Conservation (phyloP, 768 basidiomycete genomes). For the Heimioporus sp. region DNA sequence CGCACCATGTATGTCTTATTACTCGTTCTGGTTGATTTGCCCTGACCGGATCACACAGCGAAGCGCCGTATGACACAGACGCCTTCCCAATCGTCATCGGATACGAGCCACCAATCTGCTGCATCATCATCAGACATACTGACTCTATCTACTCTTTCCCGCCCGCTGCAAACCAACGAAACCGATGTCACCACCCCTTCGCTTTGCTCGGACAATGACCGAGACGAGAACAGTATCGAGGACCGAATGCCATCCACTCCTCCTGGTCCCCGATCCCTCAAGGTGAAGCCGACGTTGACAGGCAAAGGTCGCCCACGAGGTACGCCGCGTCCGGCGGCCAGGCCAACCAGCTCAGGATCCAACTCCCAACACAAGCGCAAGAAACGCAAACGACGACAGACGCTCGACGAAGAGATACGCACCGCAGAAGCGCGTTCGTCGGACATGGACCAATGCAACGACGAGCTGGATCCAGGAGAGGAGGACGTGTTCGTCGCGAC, state of each 20-base stretch:
- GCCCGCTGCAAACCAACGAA: conserved; percentile 32
- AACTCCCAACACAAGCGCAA: conserved; percentile 18
- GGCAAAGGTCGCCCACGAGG: conserved; percentile 20
- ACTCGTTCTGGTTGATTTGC: not conserved
- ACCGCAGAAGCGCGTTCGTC: conserved; percentile 39
- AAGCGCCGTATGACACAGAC: conserved; percentile 38
- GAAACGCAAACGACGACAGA: conserved; percentile 41
- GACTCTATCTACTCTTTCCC: conserved; percentile 24
- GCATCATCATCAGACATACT: conserved; percentile 21
- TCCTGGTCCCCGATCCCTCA: conserved; percentile 36
- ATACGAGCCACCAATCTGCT: conserved; percentile 2
- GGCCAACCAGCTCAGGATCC: conserved; percentile 11
- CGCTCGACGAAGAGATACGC: conserved; percentile 67
- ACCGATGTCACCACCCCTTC: conserved; percentile 60
- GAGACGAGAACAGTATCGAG: conserved; percentile 45
- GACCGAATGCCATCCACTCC: conserved; percentile 50
- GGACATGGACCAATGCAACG: conserved; percentile 32
- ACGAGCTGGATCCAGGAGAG: conserved; percentile 37
- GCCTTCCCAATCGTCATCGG: conserved; percentile 28
- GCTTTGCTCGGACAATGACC: conserved; percentile 71
- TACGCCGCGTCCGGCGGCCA: not conserved
- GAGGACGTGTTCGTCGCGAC: conserved; percentile 53
- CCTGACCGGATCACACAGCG: conserved; percentile 16
- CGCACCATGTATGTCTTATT: conserved; percentile 33
- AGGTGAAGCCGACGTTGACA: conserved; percentile 11